Evolutionary conservation across 331 rosid species (phyloP).

Genomic region (Erythrophleum ivorense): DNA sequence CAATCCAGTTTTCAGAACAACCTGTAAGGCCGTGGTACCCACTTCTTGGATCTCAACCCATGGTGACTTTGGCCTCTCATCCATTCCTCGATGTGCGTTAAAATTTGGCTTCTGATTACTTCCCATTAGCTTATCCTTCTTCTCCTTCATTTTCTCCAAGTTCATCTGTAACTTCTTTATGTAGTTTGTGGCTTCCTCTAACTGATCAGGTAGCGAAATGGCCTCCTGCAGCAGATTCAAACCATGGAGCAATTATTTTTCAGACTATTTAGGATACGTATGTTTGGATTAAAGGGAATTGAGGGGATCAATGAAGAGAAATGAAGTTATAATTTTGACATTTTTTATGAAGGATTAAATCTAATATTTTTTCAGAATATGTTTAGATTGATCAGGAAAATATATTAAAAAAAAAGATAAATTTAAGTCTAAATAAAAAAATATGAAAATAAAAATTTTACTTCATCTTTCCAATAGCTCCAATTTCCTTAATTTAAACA

Average conservation of each 20-base stretch:
- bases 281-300: too few relatives aligned
- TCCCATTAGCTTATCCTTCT: constrained; percentile 51
- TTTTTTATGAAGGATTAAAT: background rate
- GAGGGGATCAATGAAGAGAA: too few relatives aligned
- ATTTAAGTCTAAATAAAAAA: too few relatives aligned
- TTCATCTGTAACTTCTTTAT: constrained; percentile 64
- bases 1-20: constrained; percentile 63
- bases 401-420: too few relatives aligned
- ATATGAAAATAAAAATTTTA: too few relatives aligned
- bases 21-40: constrained; percentile 50
- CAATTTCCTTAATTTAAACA: background rate
- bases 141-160: constrained; percentile 70
- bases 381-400: too few relatives aligned
- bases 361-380: too few relatives aligned
- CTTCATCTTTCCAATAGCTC: background rate
- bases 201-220: constrained; percentile 58
- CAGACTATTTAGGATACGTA: too few relatives aligned
- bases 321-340: background rate
- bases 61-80: constrained; percentile 40
- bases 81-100: background rate
- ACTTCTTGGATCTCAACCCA: constrained; percentile 61
- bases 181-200: constrained; percentile 68
- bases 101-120: constrained; percentile 26
- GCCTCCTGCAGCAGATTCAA: constrained; percentile 48
- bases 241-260: background rate